Evolutionary conservation across 257 asterid genomes (phyloP).

Genomic region (Solanum virginianum): DNA sequence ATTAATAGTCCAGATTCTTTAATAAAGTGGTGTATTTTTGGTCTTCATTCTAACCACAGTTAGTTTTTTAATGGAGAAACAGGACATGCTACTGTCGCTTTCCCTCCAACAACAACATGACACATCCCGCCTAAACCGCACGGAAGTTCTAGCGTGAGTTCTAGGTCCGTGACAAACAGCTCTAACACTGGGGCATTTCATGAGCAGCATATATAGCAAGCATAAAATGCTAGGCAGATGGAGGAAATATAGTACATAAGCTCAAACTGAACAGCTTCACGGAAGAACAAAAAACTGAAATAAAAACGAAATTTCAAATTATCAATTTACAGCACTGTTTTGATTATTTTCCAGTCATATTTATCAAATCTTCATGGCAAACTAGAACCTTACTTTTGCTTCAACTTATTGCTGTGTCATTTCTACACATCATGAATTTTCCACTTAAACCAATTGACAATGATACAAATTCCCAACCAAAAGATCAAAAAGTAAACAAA

Average conservation of each 20-base stretch:
- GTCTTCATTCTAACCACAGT: no score
- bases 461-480: not conserved
- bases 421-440: not conserved
- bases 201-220: no score
- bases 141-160: no score
- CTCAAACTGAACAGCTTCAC: not conserved
- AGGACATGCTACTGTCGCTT: no score
- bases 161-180: no score
- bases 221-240: not conserved
- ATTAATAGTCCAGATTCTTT: no score
- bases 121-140: no score
- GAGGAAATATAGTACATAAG: not conserved
- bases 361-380: not conserved
- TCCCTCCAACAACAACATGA: no score
- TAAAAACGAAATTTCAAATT: not conserved
- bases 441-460: not conserved
- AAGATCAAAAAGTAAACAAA: not conserved
- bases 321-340: not conserved
- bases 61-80: no score
- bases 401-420: slow-evolving; percentile 2
- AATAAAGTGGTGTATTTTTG: no score
- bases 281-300: not conserved
- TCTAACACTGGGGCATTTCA: no score
- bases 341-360: not conserved
- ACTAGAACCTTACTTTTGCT: not conserved